Percentiles rank a stretch among this genome's conserved stretches.
Conservation (phyloP, 352 stramenopile genomes). For the Globisporangium acanthophoron region DNA sequence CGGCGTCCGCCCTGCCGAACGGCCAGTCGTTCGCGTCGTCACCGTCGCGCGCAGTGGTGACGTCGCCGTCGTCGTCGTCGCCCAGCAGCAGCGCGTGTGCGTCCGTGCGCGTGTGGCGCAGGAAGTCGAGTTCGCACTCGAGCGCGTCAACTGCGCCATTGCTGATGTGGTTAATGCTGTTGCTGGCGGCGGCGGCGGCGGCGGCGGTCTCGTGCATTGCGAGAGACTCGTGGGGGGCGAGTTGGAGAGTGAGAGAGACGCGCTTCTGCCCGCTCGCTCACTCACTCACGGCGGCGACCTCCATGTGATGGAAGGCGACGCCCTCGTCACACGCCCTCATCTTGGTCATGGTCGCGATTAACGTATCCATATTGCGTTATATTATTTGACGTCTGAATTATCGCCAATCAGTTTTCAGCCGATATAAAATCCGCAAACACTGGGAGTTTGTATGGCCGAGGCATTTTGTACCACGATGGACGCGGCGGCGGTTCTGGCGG, state of each 20-base stretch:
- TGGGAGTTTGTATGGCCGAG: neutral
- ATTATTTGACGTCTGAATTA: too few relatives aligned
- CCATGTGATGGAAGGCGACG: too few relatives aligned
- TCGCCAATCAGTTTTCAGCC: too few relatives aligned
- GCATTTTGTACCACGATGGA: neutral
- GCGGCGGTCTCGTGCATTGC: slow-evolving; percentile 9
- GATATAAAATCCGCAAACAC: neutral
- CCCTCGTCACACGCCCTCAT: too few relatives aligned
- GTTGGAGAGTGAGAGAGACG: slow-evolving; percentile 8
- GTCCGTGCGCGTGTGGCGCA: neutral
- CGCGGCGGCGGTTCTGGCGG: neutral
- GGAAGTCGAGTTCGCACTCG: slow-evolving; percentile 9
- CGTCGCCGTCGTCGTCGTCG: neutral
- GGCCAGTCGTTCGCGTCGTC: slow-evolving; percentile 13
- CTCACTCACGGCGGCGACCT: too few relatives aligned
- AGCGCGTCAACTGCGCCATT: neutral
- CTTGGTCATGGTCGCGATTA: too few relatives aligned
- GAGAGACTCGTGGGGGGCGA: slow-evolving; percentile 10
- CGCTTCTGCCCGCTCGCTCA: too few relatives aligned
- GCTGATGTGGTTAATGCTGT: neutral
- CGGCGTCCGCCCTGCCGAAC: slow-evolving; percentile 12
- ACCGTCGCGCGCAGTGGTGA: neutral
- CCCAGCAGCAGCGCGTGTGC: neutral
- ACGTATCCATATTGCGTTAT: too few relatives aligned
- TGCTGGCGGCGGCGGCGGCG: slow-evolving; percentile 1